These are phyloP conservation scores for Anthracocystis setariae DNA, from an alignment of 1,284 basidiomycete species.

Conservation along the genomic window DNA sequence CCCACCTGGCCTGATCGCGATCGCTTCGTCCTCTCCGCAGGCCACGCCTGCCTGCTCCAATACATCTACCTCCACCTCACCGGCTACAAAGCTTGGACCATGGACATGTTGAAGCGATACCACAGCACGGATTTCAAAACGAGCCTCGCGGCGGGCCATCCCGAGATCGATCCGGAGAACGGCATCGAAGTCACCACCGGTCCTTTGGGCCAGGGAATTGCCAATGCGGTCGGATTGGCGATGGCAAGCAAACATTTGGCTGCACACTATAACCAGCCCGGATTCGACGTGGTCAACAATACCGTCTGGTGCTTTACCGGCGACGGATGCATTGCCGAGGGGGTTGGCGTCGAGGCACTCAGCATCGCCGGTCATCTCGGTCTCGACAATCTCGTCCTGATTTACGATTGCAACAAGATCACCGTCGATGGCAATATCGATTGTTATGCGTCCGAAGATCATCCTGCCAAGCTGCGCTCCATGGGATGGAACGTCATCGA, in stretches of 20 bases:
- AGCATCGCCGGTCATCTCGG: constrained; percentile 68
- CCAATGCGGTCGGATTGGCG: constrained; percentile 89
- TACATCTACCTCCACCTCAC: constrained; percentile 83
- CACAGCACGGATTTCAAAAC: constrained; percentile 77
- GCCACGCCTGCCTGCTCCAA: constrained; percentile 72
- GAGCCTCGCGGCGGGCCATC: constrained; percentile 74
- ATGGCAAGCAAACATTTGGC: constrained; percentile 91
- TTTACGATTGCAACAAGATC: constrained; percentile 68
- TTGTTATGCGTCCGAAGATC: constrained; percentile 68
- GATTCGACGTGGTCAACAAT: constrained; percentile 85
- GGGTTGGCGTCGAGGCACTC: constrained; percentile 68
- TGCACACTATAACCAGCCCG: constrained; percentile 86
- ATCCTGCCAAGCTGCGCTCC: constrained; percentile 65
- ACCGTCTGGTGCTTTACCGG: constrained; percentile 71
- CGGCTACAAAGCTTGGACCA: constrained; percentile 78
- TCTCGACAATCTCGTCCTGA: constrained; percentile 67
- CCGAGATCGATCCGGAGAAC: constrained; percentile 80
- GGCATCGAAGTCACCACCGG: constrained; percentile 96
- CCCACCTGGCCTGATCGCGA: constrained; percentile 76
- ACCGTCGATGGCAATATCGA: constrained; percentile 68
- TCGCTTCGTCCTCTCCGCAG: constrained; percentile 77
- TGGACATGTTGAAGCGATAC: constrained; percentile 79
- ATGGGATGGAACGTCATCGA: constrained; percentile 68
- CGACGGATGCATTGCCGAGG: constrained; percentile 70
- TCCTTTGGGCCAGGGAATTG: constrained; percentile 86